phyloP scores from a whole-genome alignment of 164 flowering plant species.

The Vitis amurensis region DNA sequence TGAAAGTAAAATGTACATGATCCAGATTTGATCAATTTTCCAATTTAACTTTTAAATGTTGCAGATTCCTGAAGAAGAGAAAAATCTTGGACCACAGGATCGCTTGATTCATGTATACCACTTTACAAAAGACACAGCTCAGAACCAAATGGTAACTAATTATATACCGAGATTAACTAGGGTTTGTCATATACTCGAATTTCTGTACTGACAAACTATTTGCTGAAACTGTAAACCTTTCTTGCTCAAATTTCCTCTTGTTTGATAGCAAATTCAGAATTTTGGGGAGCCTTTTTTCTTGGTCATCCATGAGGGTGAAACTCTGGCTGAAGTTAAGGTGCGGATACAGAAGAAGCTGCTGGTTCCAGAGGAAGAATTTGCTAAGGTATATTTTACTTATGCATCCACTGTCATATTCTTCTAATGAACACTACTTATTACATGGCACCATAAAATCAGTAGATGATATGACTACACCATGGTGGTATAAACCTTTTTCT shows the following conservation, averaged over 20 bases:
- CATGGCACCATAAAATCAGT: no score
- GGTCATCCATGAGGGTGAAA: constrained; percentile 73
- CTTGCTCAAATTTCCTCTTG: no score
- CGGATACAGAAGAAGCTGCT: constrained; percentile 75
- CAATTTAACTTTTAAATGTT: not conserved
- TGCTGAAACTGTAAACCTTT: no score
- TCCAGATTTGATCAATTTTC: not conserved
- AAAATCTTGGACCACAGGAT: constrained; percentile 70
- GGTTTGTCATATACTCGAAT: not conserved
- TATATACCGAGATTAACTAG: not conserved
- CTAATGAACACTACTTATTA: no score
- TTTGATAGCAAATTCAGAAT: constrained; percentile 61
- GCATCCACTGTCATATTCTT: no score
- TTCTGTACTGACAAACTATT: no score
- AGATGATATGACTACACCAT: no score
- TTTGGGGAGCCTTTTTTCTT: constrained; percentile 87
- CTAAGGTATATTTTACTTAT: constrained; percentile 35
- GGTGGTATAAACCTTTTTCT: no score
- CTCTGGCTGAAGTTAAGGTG: constrained; percentile 62
- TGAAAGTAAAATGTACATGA: not conserved
- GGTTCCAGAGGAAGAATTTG: constrained; percentile 66
- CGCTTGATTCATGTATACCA: constrained; percentile 83
- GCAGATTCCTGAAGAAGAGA: constrained; percentile 86
- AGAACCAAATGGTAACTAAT: constrained; percentile 52
- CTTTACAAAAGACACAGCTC: constrained; percentile 65